These are phyloP conservation scores for Boletus bicolor DNA, from an alignment of 768 basidiomycete species.

Conservation along the genomic window DNA sequence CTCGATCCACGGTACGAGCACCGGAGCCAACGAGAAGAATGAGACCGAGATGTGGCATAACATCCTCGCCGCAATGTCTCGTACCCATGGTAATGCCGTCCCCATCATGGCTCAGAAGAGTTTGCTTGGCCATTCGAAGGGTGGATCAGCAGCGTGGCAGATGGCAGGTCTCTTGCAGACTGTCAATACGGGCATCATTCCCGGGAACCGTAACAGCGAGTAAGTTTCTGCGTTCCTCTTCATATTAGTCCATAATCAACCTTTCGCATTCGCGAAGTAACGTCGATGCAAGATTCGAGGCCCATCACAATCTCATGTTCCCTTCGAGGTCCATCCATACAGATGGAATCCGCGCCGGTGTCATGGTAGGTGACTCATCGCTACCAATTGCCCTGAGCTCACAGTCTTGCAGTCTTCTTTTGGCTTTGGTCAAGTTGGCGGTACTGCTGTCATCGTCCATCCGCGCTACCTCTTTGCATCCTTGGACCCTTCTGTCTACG, in stretches of 20 bases:
- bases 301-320: conserved; percentile 91
- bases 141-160: conserved; percentile 98
- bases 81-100: conserved; percentile 93
- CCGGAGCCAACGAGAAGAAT: conserved; percentile 91
- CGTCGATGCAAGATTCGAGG: conserved; percentile 87
- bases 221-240: conserved; percentile 42
- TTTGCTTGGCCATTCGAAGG: conserved; percentile 95
- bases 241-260: not conserved
- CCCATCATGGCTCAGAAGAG: conserved; percentile 98
- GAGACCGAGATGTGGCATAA: conserved; percentile 97
- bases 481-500: conserved; percentile 73
- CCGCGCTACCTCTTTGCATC: conserved; percentile 89
- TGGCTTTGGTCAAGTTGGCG: conserved; percentile 98
- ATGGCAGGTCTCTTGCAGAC: conserved; percentile 89
- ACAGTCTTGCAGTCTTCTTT: conserved; percentile 68
- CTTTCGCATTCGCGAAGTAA: conserved; percentile 50
- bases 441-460: conserved; percentile 82
- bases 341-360: conserved; percentile 83
- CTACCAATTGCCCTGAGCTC: not conserved
- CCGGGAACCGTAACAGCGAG: conserved; percentile 96
- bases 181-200: conserved; percentile 80
- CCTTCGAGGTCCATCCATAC: conserved; percentile 96
- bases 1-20: conserved; percentile 88
- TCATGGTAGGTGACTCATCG: conserved; percentile 59
- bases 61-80: conserved; percentile 82